phyloP scores from a whole-genome alignment of 495 filamentous ascomycete species.

The Tetracladium setigerum region DNA sequence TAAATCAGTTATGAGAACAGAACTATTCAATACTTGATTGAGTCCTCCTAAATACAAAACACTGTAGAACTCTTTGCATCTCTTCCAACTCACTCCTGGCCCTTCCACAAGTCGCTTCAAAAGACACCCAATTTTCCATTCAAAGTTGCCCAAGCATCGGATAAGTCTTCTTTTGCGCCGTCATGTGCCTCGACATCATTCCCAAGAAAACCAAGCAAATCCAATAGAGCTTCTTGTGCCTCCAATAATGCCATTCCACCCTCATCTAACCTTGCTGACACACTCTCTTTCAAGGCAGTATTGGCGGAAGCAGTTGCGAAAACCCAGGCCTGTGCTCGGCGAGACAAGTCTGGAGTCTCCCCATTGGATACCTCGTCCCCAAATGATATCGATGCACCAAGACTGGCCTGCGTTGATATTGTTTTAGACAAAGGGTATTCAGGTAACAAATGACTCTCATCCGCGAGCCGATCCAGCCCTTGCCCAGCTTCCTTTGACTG shows the following conservation, averaged over 20 bases:
- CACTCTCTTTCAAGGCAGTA: constrained; percentile 23
- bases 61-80: too few species aligned
- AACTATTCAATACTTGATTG: too few species aligned
- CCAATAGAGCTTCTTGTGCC: constrained; percentile 5
- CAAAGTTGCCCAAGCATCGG: not conserved
- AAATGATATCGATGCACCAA: constrained; percentile 7
- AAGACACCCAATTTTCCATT: too few species aligned
- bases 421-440: constrained; percentile 37
- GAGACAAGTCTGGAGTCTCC: constrained; percentile 28
- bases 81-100: too few species aligned
- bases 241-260: constrained; percentile 6
- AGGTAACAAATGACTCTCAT: constrained; percentile 64
- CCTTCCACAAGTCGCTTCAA: too few species aligned
- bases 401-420: not conserved
- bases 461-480: constrained; percentile 48
- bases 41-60: too few species aligned
- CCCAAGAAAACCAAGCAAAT: constrained; percentile 13
- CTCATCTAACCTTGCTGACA: constrained; percentile 25
- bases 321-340: constrained; percentile 39
- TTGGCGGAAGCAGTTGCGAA: constrained; percentile 38
- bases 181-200: not conserved
- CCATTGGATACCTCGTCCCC: constrained; percentile 11
- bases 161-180: not conserved
- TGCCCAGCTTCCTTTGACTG: constrained; percentile 52
- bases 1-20: too few species aligned